A percentile compares a stretch with the other conserved stretches of the same genome.
phyloP scores from a whole-genome alignment of 768 basidiomycete genomes.

The Heimioporus sp. region DNA sequence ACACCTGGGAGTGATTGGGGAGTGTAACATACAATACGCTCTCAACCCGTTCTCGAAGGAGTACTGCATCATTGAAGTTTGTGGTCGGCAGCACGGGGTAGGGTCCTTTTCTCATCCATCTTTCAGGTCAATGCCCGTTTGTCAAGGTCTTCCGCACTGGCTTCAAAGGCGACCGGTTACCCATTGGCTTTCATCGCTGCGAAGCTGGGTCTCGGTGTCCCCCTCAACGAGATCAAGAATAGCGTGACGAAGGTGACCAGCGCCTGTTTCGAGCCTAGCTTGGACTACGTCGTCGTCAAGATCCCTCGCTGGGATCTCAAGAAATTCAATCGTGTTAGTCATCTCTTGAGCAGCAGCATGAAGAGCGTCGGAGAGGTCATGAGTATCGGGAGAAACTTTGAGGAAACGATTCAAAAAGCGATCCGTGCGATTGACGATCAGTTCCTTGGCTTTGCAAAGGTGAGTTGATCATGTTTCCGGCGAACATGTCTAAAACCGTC shows the following conservation, averaged over 20 bases:
- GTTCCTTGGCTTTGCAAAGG: conserved; percentile 90
- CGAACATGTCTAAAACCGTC: background rate
- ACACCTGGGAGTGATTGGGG: conserved; percentile 96
- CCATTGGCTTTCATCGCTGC: conserved; percentile 98
- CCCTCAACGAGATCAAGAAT: conserved; percentile 97
- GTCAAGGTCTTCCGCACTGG: conserved; percentile 94
- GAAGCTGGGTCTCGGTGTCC: conserved; percentile 95
- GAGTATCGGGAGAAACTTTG: conserved; percentile 97
- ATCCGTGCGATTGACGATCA: conserved; percentile 95
- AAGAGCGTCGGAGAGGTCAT: conserved; percentile 99
- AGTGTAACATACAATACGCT: conserved; percentile 99
- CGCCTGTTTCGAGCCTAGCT: conserved; percentile 96
- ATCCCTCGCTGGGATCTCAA: conserved; percentile 99
- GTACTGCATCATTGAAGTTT: conserved; percentile 97
- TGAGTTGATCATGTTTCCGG: conserved; percentile 19
- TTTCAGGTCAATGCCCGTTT: conserved; percentile 89
- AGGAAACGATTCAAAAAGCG: conserved; percentile 98
- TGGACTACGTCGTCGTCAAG: conserved; percentile 98
- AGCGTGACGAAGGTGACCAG: conserved; percentile 94
- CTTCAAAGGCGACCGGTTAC: conserved; percentile 98
- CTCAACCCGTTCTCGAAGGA: conserved; percentile 93
- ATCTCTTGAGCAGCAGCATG: conserved; percentile 91
- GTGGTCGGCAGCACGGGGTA: conserved; percentile 10
- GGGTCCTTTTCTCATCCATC: conserved; percentile 3
- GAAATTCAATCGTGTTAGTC: conserved; percentile 94